Base-by-base conservation (phyloP, 768 basidiomycete species). In the Russula griseocarnosa region DNA sequence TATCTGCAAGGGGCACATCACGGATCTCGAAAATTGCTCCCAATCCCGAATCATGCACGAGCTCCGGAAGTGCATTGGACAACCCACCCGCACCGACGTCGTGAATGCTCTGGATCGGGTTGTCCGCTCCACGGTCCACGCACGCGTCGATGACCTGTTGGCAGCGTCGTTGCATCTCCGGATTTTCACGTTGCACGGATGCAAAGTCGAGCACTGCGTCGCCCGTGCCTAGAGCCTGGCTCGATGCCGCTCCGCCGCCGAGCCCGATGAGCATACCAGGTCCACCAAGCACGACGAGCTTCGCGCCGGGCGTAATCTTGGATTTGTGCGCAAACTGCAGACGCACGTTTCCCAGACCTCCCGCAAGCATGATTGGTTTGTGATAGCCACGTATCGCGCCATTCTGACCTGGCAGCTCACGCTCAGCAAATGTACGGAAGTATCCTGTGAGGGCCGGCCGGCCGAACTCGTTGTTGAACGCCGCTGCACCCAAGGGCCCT, bases 291-390 rank as follows among this genome's bases (percentile, higher is more conserved):
- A 98, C 94, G 65, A 98, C 82, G 60, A 99, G 81, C 74, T 90
- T 92, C 10, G 95, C 88, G 1, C 92, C 94, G 2, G 88, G 81
- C 0, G 80, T 78, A 71, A 99, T 94, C 64, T 76, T 75, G 3
- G 81, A 78, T 77, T 99, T 99, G 71, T 77, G 82, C 36, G 95
- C 86, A 69, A 91, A 95, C 66, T 82, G 77, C 5, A 89, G 87
- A 18, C 92, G 86, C 46, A 98, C 95, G 71, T 90, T 98, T 5
- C 97, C 97, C 67, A 94, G 85, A 28, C 97, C 97, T 22, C 97
- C 97, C 9, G 97, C 96, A 68, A 99, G 90, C 97, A 99, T 99
- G 79, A 99, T 97, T 16, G 97, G 97, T 74, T 99, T 99, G 78
- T 98, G 97, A 75, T 98, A 99, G 0, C 97, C 97, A 59, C 95